Conservation (phyloP, 148 eudicot species). For the Silene uniflora region DNA sequence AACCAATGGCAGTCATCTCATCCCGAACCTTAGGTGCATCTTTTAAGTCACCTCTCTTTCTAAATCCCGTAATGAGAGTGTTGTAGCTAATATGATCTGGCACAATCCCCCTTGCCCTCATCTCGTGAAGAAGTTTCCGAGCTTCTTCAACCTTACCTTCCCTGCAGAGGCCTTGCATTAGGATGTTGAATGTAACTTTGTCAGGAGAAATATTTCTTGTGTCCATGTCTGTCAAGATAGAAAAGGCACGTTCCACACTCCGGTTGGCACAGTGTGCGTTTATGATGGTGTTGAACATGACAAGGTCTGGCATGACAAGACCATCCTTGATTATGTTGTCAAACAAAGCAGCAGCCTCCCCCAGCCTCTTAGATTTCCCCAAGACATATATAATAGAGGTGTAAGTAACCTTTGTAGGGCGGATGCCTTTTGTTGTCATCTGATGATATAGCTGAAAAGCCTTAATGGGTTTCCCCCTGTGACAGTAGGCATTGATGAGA, state of each 20-base stretch:
- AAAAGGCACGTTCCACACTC: slow-evolving; percentile 44
- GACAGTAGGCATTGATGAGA: slow-evolving; percentile 63
- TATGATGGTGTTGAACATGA: slow-evolving; percentile 70
- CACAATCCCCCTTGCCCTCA: slow-evolving; percentile 61
- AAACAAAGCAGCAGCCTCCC: slow-evolving; percentile 61
- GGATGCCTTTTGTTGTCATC: slow-evolving; percentile 51
- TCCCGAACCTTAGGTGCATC: slow-evolving; percentile 64
- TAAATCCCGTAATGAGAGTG: slow-evolving; percentile 71
- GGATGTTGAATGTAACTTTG: slow-evolving; percentile 73
- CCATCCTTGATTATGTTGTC: slow-evolving; percentile 35
- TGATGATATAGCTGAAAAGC: slow-evolving; percentile 60
- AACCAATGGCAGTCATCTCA: slow-evolving; percentile 62
- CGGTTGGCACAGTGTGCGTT: slow-evolving; percentile 60
- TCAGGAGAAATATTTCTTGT: slow-evolving; percentile 46
- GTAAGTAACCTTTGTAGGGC: slow-evolving; percentile 63
- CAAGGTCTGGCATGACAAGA: slow-evolving; percentile 52
- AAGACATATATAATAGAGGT: slow-evolving; percentile 69
- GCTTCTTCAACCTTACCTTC: slow-evolving; percentile 73
- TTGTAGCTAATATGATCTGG: slow-evolving; percentile 69
- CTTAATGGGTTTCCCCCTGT: slow-evolving; percentile 47
- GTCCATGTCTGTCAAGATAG: slow-evolving; percentile 53
- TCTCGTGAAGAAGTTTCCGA: slow-evolving; percentile 48
- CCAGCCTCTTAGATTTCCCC: slow-evolving; percentile 56
- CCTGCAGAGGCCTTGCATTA: slow-evolving; percentile 66
- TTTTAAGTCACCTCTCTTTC: slow-evolving; percentile 64